These are phyloP conservation scores for Nyssa sinensis DNA, from an alignment of 148 eudicot genomes.

Conservation along the genomic window DNA sequence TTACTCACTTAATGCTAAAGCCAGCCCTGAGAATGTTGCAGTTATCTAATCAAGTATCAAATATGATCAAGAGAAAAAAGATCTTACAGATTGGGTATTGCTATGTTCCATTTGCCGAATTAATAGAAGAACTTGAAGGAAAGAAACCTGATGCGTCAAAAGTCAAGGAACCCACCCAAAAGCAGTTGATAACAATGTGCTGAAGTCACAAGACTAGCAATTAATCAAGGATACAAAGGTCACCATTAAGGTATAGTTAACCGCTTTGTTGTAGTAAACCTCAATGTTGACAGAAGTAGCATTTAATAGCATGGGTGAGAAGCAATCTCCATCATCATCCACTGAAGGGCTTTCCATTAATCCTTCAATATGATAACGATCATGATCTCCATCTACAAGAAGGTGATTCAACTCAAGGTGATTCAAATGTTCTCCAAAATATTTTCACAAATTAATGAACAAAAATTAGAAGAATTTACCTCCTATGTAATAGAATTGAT, in stretches of 20 bases:
- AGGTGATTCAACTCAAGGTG: slow-evolving; percentile 3
- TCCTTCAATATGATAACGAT: slow-evolving; percentile 84
- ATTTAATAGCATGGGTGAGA: slow-evolving; percentile 78
- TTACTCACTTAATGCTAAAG: too few species aligned
- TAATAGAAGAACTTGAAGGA: slow-evolving; percentile 90
- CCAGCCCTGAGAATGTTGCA: too few species aligned
- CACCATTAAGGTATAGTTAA: slow-evolving; percentile 98
- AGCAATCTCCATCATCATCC: slow-evolving; percentile 96
- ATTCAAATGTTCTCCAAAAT: background rate
- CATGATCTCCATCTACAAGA: slow-evolving; percentile 80
- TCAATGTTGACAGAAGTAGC: slow-evolving; percentile 90
- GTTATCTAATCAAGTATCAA: background rate
- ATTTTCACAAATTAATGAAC: background rate
- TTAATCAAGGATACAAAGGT: slow-evolving; percentile 91
- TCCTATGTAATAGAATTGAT: background rate
- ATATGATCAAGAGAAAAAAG: background rate
- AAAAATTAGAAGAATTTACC: background rate
- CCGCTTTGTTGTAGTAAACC: slow-evolving; percentile 96
- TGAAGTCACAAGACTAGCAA: slow-evolving; percentile 11
- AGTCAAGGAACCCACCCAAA: slow-evolving; percentile 58
- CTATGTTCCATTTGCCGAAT: slow-evolving; percentile 99
- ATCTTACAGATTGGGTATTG: slow-evolving; percentile 95
- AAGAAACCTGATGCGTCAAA: slow-evolving; percentile 62
- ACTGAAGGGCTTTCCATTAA: slow-evolving; percentile 95
- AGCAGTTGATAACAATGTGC: slow-evolving; percentile 16